These are phyloP conservation scores for Rhododendron ferrugineum DNA, from an alignment of 148 eudicot species.

Conservation along the genomic window DNA sequence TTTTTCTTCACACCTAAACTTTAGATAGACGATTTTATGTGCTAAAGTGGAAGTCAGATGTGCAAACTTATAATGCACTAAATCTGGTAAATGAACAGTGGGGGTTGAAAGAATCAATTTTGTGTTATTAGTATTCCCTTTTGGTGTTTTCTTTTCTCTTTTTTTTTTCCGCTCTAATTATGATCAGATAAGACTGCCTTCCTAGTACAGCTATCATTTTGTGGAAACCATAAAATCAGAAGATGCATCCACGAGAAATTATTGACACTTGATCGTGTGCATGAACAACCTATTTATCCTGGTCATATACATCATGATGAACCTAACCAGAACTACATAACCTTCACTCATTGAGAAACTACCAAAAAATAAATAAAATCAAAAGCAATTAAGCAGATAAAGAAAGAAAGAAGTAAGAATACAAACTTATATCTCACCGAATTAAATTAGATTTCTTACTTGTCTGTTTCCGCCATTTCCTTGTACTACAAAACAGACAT, in stretches of 20 bases:
- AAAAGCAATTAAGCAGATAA: neutral
- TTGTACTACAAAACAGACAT: neutral
- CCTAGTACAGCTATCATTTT: neutral
- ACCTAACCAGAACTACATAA: neutral
- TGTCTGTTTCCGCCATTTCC: neutral
- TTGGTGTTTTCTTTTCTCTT: neutral
- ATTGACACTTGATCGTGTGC: neutral
- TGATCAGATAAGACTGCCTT: neutral
- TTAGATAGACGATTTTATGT: neutral
- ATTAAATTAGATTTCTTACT: neutral
- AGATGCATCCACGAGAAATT: neutral
- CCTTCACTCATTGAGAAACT: neutral
- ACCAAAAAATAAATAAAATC: neutral
- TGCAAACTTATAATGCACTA: neutral
- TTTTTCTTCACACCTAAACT: neutral
- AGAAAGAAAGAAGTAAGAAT: neutral
- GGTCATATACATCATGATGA: neutral
- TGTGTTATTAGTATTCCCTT: neutral
- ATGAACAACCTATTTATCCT: neutral
- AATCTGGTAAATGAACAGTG: no score
- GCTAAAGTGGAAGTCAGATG: neutral
- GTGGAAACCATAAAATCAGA: neutral
- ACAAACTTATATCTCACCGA: neutral
- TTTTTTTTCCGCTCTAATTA: neutral
- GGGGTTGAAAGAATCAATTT: neutral